Percentiles rank a stretch among this genome's conserved stretches.
Evolutionary conservation across 2,329 filamentous ascomycete genomes (phyloP).

Genomic region (Intubia oerlemansii): DNA sequence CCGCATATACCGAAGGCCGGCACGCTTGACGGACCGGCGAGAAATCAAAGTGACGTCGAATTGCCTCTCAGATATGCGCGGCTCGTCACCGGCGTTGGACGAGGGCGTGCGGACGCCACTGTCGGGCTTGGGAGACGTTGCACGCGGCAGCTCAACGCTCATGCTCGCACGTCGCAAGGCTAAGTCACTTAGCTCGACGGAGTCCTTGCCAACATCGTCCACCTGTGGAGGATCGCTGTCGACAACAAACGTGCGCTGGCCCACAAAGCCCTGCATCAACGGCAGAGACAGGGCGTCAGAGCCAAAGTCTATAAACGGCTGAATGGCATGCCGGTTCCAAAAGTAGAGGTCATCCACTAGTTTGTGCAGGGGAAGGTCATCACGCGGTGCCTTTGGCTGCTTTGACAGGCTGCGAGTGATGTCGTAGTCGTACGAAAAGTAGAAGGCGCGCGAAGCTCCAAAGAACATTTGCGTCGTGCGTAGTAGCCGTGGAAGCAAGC

Average conservation of each 20-base stretch:
- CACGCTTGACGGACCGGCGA: constrained; percentile 66
- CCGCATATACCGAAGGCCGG: constrained; percentile 74
- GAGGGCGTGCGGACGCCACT: constrained; percentile 2
- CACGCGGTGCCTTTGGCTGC: constrained; percentile 15
- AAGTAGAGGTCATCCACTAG: constrained; percentile 65
- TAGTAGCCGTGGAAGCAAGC: constrained; percentile 63
- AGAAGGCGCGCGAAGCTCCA: constrained; percentile 65
- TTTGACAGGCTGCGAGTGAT: constrained; percentile 46
- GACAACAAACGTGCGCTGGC: constrained; percentile 61
- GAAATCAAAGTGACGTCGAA: constrained; percentile 82
- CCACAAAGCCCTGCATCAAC: constrained; percentile 84
- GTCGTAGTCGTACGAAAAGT: constrained; percentile 88
- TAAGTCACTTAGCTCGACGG: constrained; percentile 17
- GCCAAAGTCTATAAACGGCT: constrained; percentile 53
- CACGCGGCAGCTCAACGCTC: too few species aligned
- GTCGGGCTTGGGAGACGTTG: constrained; percentile 7
- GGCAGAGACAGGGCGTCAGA: constrained; percentile 55
- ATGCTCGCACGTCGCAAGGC: neutral
- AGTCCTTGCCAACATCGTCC: constrained; percentile 23
- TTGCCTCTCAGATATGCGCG: constrained; percentile 25
- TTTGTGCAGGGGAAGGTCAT: constrained; percentile 42
- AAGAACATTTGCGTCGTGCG: constrained; percentile 72
- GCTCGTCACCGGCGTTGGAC: constrained; percentile 8
- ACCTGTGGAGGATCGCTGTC: constrained; percentile 36
- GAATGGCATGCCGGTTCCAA: constrained; percentile 66